phyloP scores from a whole-genome alignment of 2,329 filamentous ascomycete genomes.

The Harringtonia aguacate region DNA sequence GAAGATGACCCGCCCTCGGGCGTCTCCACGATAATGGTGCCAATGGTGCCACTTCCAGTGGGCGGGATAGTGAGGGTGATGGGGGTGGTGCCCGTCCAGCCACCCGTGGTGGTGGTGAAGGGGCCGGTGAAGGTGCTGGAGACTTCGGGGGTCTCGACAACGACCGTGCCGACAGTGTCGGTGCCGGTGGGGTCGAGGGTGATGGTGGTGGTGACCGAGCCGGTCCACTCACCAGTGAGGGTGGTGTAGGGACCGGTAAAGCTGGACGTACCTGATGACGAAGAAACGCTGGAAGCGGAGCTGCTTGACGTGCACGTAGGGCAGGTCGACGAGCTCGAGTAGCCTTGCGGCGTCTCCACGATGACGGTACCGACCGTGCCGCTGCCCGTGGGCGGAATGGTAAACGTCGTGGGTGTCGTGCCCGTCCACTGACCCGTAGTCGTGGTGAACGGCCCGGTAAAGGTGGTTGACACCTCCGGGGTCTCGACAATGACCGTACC shows the following conservation, averaged over 20 bases:
- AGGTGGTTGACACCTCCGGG: too few species aligned
- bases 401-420: too few species aligned
- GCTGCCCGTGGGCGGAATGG: background rate
- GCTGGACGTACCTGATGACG: too few species aligned
- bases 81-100: background rate
- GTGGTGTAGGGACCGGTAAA: background rate
- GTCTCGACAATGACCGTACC: too few species aligned
- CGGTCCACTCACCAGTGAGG: background rate
- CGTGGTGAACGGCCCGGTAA: too few species aligned
- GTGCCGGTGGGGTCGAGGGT: slow-evolving; percentile 27
- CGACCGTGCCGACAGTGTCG: slow-evolving; percentile 22
- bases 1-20: too few species aligned
- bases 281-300: background rate
- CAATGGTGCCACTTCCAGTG: background rate
- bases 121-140: background rate
- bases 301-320: too few species aligned
- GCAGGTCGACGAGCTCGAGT: too few species aligned
- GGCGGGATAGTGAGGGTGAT: slow-evolving; percentile 5
- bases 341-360: slow-evolving; percentile 1
- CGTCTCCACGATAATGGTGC: background rate
- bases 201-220: background rate
- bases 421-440: too few species aligned
- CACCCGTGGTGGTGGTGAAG: slow-evolving; percentile 3
- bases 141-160: slow-evolving; percentile 4
- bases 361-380: slow-evolving; percentile 3